Base-by-base conservation (phyloP, 2,329 filamentous ascomycete species). In the Penicillium sp. region DNA sequence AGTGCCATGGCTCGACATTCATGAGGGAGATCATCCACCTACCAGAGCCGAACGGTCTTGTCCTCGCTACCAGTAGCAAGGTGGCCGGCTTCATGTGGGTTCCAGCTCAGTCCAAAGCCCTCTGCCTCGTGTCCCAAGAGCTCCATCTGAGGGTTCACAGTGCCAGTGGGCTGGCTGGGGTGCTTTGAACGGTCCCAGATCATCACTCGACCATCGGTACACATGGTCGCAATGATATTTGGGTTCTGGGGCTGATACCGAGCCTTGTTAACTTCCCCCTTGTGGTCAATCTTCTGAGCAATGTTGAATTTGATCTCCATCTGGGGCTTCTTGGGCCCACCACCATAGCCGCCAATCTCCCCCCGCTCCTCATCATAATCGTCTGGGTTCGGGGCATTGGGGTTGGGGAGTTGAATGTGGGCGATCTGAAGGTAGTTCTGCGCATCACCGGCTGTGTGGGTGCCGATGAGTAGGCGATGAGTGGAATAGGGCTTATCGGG, bases 111-210 rank as follows among this genome's bases (percentile, higher is more conserved):
- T 1, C 92, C 95, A 68, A 96, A 99, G 0, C 95, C 95, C 76
- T 99, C 95, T 61, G 86, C 84, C 57, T 85, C 87, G 76, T 99
- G 95, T 3, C 95, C 95, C 44, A 89, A 78, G 26, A 98, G 84
- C 71, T 91, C 90, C 56, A 96, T 87, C 71, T 98, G 90, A 26
- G 92, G 89, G 66, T 88, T 90, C 55, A 92, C 83, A 52, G 82
- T 86, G 58, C 88, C 88, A 26, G 87, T 84, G 8, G 93, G 92
- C 61, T 88, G 81, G 55, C 88, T 86, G 49, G 89, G 88, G 74
- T 98, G 93, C 82, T 97, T 98, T 52, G 93, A 96, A 64, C 93
- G 88, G 78, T 99, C 95, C 78, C 96, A 99, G 65, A 99, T 87
- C 73, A 98, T 87, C 43, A 97, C 90, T 64, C 87, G 89, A 61